Percentiles rank a stretch among this genome's conserved stretches.
Evolutionary conservation across 768 basidiomycete species (phyloP).

Genomic region (Hysterangium stoloniferum): DNA sequence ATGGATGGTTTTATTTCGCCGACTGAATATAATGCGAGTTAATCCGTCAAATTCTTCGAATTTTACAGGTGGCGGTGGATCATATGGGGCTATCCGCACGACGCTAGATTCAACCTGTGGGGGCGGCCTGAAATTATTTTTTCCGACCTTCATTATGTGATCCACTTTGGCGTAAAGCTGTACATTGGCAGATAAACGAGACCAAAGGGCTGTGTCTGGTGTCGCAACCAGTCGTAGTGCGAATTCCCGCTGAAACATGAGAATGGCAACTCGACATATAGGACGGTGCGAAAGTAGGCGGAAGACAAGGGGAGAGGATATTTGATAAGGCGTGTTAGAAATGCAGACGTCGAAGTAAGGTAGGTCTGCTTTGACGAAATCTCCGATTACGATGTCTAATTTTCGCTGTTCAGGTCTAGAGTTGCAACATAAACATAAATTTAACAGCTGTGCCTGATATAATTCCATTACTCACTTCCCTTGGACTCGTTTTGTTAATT

Average conservation of each 20-base stretch:
- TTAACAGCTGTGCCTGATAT: not conserved
- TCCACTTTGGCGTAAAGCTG: slow-evolving; percentile 97
- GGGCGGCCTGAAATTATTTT: slow-evolving; percentile 94
- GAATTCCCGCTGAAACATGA: slow-evolving; percentile 99
- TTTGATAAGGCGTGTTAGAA: slow-evolving; percentile 98
- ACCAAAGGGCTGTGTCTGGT: slow-evolving; percentile 84
- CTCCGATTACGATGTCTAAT: slow-evolving; percentile 91
- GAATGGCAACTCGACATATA: slow-evolving; percentile 85
- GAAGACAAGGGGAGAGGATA: slow-evolving; percentile 96
- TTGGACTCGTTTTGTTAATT: slow-evolving; percentile 93
- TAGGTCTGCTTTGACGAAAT: slow-evolving; percentile 96
- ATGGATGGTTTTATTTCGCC: slow-evolving; percentile 85
- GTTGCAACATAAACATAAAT: not conserved
- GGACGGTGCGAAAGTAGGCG: slow-evolving; percentile 94
- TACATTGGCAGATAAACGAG: slow-evolving; percentile 90
- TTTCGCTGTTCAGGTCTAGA: slow-evolving; percentile 89
- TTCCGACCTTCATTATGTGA: slow-evolving; percentile 92
- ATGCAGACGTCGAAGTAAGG: slow-evolving; percentile 99
- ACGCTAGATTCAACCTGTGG: slow-evolving; percentile 93
- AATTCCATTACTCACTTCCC: slow-evolving; percentile 70
- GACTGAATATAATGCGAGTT: slow-evolving; percentile 80
- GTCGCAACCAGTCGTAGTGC: slow-evolving; percentile 85
- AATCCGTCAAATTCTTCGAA: slow-evolving; percentile 99
- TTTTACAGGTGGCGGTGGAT: slow-evolving; percentile 91
- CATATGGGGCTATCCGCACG: slow-evolving; percentile 81